phyloP scores from a whole-genome alignment of 345 rosid species.

The Trapa incisa region DNA sequence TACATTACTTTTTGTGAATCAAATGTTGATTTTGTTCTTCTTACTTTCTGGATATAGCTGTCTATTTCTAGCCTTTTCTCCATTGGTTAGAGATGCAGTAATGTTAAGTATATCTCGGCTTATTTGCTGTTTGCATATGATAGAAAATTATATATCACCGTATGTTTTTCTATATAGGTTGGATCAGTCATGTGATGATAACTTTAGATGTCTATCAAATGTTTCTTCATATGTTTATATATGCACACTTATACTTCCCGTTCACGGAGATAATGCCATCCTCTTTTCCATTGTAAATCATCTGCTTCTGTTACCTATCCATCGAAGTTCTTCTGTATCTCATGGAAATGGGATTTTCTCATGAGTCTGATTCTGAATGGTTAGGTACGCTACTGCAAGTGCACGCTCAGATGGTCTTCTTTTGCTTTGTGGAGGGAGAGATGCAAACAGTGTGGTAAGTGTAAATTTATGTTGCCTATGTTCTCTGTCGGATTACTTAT shows the following conservation, averaged over 20 bases:
- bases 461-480: background rate
- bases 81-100: background rate
- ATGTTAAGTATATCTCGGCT: background rate
- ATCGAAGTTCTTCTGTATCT: background rate
- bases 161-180: background rate
- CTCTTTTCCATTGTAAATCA: too few relatives aligned
- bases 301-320: too few relatives aligned
- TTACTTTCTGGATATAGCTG: background rate
- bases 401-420: constrained; percentile 99
- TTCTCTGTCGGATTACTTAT: background rate
- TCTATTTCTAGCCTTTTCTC: background rate
- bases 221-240: too few relatives aligned
- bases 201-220: too few relatives aligned
- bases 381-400: constrained; percentile 99
- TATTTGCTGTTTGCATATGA: background rate
- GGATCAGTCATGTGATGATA: too few relatives aligned
- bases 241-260: too few relatives aligned
- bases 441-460: constrained; percentile 91
- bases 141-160: background rate
- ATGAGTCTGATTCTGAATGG: constrained; percentile 8
- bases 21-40: background rate
- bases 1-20: background rate
- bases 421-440: constrained; percentile 98
- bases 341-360: background rate
- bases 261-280: too few relatives aligned